These are phyloP conservation scores for Boletus tomentosulus DNA, from an alignment of 768 basidiomycete genomes.

Conservation along the genomic window DNA sequence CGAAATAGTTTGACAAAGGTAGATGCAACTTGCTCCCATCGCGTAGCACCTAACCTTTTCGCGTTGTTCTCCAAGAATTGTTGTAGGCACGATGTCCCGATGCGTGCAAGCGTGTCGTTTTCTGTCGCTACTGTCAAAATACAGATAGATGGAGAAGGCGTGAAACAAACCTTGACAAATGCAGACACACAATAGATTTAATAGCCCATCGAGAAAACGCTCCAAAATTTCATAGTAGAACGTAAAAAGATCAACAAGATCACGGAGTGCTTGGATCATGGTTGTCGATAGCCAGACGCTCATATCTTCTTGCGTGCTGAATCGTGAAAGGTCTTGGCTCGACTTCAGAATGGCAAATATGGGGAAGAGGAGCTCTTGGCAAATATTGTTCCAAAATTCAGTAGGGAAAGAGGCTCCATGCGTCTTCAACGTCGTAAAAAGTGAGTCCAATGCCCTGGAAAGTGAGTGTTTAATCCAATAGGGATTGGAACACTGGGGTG, in stretches of 20 bases:
- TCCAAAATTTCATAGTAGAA: slow-evolving; percentile 91
- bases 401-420: slow-evolving; percentile 81
- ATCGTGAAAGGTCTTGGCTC: slow-evolving; percentile 86
- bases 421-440: slow-evolving; percentile 90
- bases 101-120: slow-evolving; percentile 95
- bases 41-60: slow-evolving; percentile 71
- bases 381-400: slow-evolving; percentile 98
- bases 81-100: slow-evolving; percentile 96
- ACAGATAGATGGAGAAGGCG: not conserved
- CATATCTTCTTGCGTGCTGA: slow-evolving; percentile 97
- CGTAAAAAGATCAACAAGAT: slow-evolving; percentile 93
- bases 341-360: slow-evolving; percentile 96
- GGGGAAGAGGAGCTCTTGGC: slow-evolving; percentile 94
- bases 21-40: slow-evolving; percentile 89
- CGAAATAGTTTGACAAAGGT: slow-evolving; percentile 96
- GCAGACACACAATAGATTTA: slow-evolving; percentile 92
- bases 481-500: not conserved
- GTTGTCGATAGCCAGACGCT: slow-evolving; percentile 99
- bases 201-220: slow-evolving; percentile 84
- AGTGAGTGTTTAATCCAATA: slow-evolving; percentile 4
- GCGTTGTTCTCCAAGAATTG: slow-evolving; percentile 94
- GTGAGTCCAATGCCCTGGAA: slow-evolving; percentile 87
- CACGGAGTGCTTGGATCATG: slow-evolving; percentile 95
- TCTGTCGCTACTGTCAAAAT: slow-evolving; percentile 46
- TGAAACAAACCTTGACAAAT: slow-evolving; percentile 85